Conservation (phyloP, 805 yeast species). For the Pichia occidentalis region DNA sequence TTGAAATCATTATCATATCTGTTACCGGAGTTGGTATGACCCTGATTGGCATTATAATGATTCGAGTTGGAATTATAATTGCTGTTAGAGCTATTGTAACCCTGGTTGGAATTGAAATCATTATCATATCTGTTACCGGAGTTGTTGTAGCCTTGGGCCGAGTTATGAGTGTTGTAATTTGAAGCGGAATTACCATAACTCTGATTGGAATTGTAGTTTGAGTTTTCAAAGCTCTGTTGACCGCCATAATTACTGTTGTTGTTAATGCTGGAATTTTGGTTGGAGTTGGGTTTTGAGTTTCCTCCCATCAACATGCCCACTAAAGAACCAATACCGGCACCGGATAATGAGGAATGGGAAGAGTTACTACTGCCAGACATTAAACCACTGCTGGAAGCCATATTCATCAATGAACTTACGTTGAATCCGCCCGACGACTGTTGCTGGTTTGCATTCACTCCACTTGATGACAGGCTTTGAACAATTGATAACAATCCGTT, state of each 20-base stretch:
- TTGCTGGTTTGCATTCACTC: slow-evolving; percentile 21
- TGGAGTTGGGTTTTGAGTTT: too few relatives aligned
- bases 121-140: slow-evolving; percentile 1
- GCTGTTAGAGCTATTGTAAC: background rate
- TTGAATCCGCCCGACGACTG: slow-evolving; percentile 26
- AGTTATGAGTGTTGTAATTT: background rate
- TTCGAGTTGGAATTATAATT: too few relatives aligned
- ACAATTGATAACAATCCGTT: slow-evolving; percentile 25
- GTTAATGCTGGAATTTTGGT: background rate
- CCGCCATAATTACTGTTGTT: slow-evolving; percentile 4
- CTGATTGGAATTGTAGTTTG: background rate
- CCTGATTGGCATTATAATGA: background rate
- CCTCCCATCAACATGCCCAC: slow-evolving; percentile 19
- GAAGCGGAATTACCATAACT: slow-evolving; percentile 1
- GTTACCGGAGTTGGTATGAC: slow-evolving; percentile 1
- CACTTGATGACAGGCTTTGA: slow-evolving; percentile 21
- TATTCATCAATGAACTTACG: slow-evolving; percentile 18
- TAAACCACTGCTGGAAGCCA: slow-evolving; percentile 8
- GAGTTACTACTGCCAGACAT: slow-evolving; percentile 6
- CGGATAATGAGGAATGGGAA: background rate
- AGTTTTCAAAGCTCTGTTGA: too few relatives aligned
- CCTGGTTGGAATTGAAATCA: background rate
- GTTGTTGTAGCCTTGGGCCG: slow-evolving; percentile 1
- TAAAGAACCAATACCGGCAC: slow-evolving; percentile 12
- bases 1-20: slow-evolving; percentile 2